These are phyloP conservation scores for Colletotrichum orchidophilum DNA, from an alignment of 2,329 filamentous ascomycete species.

Conservation along the genomic window DNA sequence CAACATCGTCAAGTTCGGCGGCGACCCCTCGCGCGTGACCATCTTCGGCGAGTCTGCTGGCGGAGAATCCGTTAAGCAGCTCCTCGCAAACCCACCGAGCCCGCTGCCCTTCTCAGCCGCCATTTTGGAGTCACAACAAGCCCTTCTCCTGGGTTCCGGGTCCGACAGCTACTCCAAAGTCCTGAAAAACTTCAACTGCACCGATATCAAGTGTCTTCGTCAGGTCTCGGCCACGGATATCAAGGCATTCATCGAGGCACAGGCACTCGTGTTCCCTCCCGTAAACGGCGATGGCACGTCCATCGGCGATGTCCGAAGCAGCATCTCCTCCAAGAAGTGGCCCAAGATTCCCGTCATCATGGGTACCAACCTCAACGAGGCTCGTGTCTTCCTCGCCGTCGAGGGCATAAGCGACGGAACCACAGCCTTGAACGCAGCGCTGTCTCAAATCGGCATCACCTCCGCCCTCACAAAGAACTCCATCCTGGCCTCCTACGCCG, in stretches of 20 bases:
- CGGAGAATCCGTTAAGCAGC: slow-evolving; percentile 47
- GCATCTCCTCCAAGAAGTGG: slow-evolving; percentile 19
- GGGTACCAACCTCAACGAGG: slow-evolving; percentile 22
- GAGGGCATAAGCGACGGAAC: not conserved
- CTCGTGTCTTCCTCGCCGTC: slow-evolving; percentile 13
- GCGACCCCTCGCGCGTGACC: slow-evolving; percentile 68
- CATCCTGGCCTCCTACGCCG: not conserved
- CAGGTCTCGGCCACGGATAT: slow-evolving; percentile 7
- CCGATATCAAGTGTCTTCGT: slow-evolving; percentile 7
- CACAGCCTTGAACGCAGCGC: not conserved
- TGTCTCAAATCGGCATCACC: not conserved
- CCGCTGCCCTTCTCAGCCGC: slow-evolving; percentile 37
- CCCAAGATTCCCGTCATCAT: slow-evolving; percentile 27
- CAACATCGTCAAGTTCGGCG: slow-evolving; percentile 70
- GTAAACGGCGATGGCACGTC: slow-evolving; percentile 24
- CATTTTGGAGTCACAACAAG: slow-evolving; percentile 29
- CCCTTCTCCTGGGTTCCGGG: slow-evolving; percentile 20
- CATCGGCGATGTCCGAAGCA: slow-evolving; percentile 9
- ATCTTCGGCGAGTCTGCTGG: slow-evolving; percentile 68
- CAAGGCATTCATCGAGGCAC: slow-evolving; percentile 19
- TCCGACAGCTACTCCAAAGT: slow-evolving; percentile 24
- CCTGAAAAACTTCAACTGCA: slow-evolving; percentile 16
- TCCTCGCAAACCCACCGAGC: slow-evolving; percentile 38
- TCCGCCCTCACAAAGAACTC: slow-evolving; percentile 5
- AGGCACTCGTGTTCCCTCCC: slow-evolving; percentile 23